Base-by-base conservation (phyloP, 805 yeast genomes). In the Saccharomycopsis oosterbeekiorum region DNA sequence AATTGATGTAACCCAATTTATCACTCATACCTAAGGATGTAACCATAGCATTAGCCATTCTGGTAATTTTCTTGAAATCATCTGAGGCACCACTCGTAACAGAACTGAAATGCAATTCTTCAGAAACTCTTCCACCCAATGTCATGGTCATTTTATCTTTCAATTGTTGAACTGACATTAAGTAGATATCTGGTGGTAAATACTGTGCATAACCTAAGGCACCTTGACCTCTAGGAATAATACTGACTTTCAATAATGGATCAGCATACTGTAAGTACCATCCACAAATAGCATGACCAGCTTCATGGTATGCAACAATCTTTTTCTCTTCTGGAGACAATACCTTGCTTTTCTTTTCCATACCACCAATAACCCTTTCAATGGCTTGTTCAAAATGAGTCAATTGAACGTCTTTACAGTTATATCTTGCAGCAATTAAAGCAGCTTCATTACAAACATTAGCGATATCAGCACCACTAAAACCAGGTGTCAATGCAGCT, bases 261-360 rank as follows among this genome's bases (percentile, higher is more conserved):
- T 93, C 97, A 1, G 98, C 97, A 73, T 81, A 81, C 72, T 88
- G 83, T 69, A 94, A 80, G 70, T 78, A 91, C 99, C 99, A 94
- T 12, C 99, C 99, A 73, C 98, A 92, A 64, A 94, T 83, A 11
- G 99, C 99, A 74, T 96, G 99, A 3, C 99, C 99, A 2, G 99
- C 99, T 74, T 94, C 99, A 71, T 96, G 99, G 69, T 88, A 94
- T 0, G 99, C 99, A 61, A 96, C 97, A 34, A 90, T 84, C 65
- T 79, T 84, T 75, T 91, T 89, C 71, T 96, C 98, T 63, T 87
- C 92, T 1, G 90, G 86, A 2, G 90, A 83, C 64, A 96, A 78
- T 14, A 94, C 81, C 69, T 87, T 86, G 15, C 92, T 82, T 74
- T 90, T 93, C 78, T 89, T 89, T 73, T 93, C 98, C 64, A 94